These are phyloP conservation scores for Cryptosporidium sp. DNA, from an alignment of 169 alveolate genomes.

Conservation along the genomic window DNA sequence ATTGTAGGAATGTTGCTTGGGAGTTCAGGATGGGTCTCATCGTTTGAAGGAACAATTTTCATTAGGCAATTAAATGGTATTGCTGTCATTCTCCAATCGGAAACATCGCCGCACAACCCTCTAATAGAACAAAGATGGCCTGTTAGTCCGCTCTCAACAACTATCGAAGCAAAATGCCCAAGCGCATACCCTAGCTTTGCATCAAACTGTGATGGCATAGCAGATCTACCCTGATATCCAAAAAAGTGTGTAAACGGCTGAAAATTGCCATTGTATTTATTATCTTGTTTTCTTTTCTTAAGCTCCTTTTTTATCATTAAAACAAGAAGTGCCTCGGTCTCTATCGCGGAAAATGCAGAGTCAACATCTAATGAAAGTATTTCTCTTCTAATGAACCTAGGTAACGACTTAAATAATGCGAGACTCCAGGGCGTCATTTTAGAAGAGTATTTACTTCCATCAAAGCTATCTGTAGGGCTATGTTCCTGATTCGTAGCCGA, in stretches of 20 bases:
- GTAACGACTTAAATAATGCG: conserved; percentile 92
- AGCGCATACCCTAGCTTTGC: conserved; percentile 93
- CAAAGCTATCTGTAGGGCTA: background rate
- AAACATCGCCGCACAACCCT: conserved; percentile 90
- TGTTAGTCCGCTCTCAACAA: conserved; percentile 93
- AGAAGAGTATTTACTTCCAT: conserved; percentile 79
- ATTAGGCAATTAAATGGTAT: conserved; percentile 91
- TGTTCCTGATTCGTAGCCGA: background rate
- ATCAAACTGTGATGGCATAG: conserved; percentile 97
- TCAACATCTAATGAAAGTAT: conserved; percentile 85
- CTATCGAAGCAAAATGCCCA: conserved; percentile 94
- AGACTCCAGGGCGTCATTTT: conserved; percentile 94
- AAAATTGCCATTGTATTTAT: conserved; percentile 92
- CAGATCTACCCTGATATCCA: conserved; percentile 98
- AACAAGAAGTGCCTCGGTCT: conserved; percentile 94
- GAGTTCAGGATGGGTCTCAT: conserved; percentile 80
- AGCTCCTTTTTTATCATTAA: conserved; percentile 94
- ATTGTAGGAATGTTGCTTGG: conserved; percentile 88
- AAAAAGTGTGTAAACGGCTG: conserved; percentile 96
- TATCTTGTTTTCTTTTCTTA: conserved; percentile 89
- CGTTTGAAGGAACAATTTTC: conserved; percentile 86
- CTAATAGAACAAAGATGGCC: conserved; percentile 93
- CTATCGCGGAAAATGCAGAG: conserved; percentile 84
- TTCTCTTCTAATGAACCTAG: conserved; percentile 93
- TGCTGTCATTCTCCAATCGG: conserved; percentile 95